Evolutionary conservation across 73 alveolate genomes (phyloP).

Genomic region (Tetrahymena malaccensis): DNA sequence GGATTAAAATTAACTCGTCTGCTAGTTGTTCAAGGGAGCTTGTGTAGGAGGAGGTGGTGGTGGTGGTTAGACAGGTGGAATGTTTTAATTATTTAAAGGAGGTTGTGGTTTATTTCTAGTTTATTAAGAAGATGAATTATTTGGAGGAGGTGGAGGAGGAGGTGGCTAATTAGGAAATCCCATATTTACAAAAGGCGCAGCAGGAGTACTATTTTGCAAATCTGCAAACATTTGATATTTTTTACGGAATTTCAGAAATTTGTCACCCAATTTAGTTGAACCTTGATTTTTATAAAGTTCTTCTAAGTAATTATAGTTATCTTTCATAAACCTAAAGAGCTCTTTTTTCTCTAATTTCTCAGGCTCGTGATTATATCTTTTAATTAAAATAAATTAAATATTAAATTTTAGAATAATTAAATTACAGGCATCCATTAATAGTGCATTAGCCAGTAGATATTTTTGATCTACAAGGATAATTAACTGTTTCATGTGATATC

Average conservation of each 20-base stretch:
- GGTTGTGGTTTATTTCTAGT: not conserved
- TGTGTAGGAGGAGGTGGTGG: not conserved
- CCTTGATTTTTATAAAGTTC: not conserved
- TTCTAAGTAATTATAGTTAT: not conserved
- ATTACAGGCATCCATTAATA: not conserved
- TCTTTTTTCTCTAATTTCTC: not conserved
- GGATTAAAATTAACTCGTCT: not conserved
- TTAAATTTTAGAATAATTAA: not conserved
- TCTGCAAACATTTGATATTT: not conserved
- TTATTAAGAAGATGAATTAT: not conserved
- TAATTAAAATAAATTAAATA: not conserved
- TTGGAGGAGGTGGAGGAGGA: not conserved
- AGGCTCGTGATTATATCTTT: not conserved
- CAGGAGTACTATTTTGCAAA: not conserved
- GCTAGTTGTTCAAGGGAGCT: not conserved
- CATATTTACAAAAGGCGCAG: not conserved
- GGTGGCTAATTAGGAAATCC: not conserved
- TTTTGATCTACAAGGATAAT: not conserved
- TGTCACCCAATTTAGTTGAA: not conserved
- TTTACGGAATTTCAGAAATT: not conserved
- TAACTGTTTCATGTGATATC: not conserved
- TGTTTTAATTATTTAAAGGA: not conserved
- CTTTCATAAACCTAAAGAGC: not conserved
- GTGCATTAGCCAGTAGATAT: not conserved
- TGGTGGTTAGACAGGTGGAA: not conserved